A percentile compares a stretch with the other conserved stretches of the same genome.
Evolutionary conservation across 1,284 basidiomycete genomes (phyloP).

Genomic region (Cutaneotrichosporon curvatum): DNA sequence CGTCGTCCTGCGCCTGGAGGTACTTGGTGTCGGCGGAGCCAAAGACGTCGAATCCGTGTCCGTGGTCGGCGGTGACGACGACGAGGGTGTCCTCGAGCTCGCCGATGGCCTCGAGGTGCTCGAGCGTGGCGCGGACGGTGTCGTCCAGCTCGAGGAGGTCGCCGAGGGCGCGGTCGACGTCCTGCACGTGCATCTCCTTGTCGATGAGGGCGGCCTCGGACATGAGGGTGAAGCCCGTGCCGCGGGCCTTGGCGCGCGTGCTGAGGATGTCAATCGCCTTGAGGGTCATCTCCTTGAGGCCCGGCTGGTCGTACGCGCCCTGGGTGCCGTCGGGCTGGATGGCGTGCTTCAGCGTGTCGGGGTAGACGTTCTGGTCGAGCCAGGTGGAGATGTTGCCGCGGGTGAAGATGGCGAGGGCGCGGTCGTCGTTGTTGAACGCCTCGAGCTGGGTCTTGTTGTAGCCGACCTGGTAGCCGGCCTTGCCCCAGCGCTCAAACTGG

Average conservation of each 20-base stretch:
- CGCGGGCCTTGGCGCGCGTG: conserved; percentile 37
- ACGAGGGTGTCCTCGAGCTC: conserved; percentile 47
- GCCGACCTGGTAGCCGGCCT: conserved; percentile 44
- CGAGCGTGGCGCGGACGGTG: conserved; percentile 44
- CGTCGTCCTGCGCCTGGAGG: conserved; percentile 33
- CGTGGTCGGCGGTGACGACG: conserved; percentile 48
- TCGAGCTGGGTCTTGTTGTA: conserved; percentile 42
- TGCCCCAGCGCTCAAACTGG: conserved; percentile 41
- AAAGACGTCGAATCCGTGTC: conserved; percentile 43
- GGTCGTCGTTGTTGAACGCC: conserved; percentile 37
- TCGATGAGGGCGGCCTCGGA: conserved; percentile 47
- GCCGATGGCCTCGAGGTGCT: conserved; percentile 45
- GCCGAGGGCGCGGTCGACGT: conserved; percentile 46
- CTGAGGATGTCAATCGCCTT: conserved; percentile 47
- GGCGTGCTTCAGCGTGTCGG: conserved; percentile 32
- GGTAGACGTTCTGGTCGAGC: conserved; percentile 46
- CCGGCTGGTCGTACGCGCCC: conserved; percentile 44
- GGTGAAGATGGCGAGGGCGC: conserved; percentile 46
- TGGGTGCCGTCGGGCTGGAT: conserved; percentile 28
- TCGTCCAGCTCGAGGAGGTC: conserved; percentile 49
- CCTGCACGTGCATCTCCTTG: conserved; percentile 47
- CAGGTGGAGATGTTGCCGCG: conserved; percentile 45
- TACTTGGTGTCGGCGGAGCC: conserved; percentile 44
- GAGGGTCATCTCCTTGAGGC: conserved; percentile 48
- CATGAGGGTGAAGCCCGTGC: conserved; percentile 46